Evolutionary conservation across 2,329 filamentous ascomycete genomes (phyloP).

Genomic region (Cytospora schulzeri): DNA sequence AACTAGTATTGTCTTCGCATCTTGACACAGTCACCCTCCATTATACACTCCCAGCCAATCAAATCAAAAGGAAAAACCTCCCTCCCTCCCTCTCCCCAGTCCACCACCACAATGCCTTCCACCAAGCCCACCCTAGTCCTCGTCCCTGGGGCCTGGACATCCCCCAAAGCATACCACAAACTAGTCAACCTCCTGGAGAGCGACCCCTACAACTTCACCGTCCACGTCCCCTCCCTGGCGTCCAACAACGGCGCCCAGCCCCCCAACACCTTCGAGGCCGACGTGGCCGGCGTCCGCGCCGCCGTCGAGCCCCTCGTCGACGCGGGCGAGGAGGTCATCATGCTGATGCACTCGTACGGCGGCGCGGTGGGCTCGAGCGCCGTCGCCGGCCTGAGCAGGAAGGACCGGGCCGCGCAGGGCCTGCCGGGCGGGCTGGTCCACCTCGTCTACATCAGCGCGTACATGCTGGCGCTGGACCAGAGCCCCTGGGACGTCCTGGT

Average conservation of each 20-base stretch:
- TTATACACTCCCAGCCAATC: not conserved
- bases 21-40: too few species aligned
- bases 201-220: constrained; percentile 1
- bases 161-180: constrained; percentile 15
- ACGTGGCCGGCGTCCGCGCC: constrained; percentile 3
- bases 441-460: constrained; percentile 13
- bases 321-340: not conserved
- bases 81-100: too few species aligned
- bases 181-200: not conserved
- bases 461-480: constrained; percentile 10
- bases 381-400: not conserved
- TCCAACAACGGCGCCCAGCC: constrained; percentile 9
- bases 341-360: constrained; percentile 15
- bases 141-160: constrained; percentile 15
- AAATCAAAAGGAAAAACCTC: too few species aligned
- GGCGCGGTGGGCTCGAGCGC: constrained; percentile 9
- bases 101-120: not conserved
- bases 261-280: constrained; percentile 10
- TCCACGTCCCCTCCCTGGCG: not conserved
- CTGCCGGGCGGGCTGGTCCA: constrained; percentile 6
- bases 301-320: constrained; percentile 2
- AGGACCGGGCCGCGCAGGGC: not conserved
- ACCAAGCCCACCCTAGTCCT: not conserved
- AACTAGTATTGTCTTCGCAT: too few species aligned
- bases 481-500: constrained; percentile 16